These are phyloP conservation scores for Cnidoscolus chayamansa DNA, from an alignment of 441 rosid species.

Conservation along the genomic window DNA sequence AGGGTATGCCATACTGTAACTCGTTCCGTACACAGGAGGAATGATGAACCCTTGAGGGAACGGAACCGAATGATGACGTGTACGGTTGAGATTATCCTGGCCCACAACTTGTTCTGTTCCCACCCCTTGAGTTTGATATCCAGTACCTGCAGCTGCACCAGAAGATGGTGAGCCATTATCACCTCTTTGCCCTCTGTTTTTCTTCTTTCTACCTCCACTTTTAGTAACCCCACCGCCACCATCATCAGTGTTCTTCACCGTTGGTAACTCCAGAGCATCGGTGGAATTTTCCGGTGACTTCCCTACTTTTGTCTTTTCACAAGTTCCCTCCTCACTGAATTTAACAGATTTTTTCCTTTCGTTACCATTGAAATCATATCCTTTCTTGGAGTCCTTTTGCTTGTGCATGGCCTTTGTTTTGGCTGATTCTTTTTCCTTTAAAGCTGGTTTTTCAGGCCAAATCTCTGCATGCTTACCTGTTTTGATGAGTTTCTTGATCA, in stretches of 20 bases:
- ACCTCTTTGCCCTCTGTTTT: slow-evolving; percentile 15
- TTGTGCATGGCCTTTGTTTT: slow-evolving; percentile 8
- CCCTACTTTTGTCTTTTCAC: background rate
- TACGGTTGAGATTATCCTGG: slow-evolving; percentile 18
- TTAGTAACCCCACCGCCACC: background rate
- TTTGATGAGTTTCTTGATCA: slow-evolving; percentile 49
- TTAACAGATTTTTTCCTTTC: slow-evolving; percentile 1
- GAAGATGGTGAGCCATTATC: slow-evolving; percentile 3
- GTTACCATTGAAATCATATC: background rate
- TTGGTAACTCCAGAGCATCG: background rate
- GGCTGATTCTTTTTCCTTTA: slow-evolving; percentile 13
- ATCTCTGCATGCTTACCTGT: slow-evolving; percentile 59
- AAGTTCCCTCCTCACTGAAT: background rate
- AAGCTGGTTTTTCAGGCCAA: slow-evolving; percentile 36
- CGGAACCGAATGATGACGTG: slow-evolving; percentile 19
- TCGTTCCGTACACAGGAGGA: slow-evolving; percentile 18
- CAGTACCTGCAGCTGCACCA: slow-evolving; percentile 13
- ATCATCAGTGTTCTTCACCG: background rate
- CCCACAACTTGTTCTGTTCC: slow-evolving; percentile 16
- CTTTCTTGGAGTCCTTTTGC: background rate
- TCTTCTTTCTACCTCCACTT: slow-evolving; percentile 19
- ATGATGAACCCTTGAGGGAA: slow-evolving; percentile 15
- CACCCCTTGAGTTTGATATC: background rate
- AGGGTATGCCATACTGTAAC: slow-evolving; percentile 13
- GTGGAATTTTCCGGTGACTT: slow-evolving; percentile 14